Evolutionary conservation across 176 grass and related monocot species (phyloP).

Genomic region (Chloris gayana): DNA sequence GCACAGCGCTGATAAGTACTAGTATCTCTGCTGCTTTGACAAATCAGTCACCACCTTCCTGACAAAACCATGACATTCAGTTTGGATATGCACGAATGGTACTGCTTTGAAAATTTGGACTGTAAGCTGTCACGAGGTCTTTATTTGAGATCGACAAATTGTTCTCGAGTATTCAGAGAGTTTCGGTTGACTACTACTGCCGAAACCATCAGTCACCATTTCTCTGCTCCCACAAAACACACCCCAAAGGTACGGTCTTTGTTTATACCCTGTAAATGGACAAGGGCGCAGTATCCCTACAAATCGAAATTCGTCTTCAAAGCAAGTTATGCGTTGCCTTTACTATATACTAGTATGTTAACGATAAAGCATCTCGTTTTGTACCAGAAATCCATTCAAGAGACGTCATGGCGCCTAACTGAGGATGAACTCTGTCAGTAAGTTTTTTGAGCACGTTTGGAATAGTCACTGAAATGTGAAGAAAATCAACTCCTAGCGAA

Average conservation of each 20-base stretch:
- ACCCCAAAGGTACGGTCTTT: background rate
- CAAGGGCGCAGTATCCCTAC: too few relatives aligned
- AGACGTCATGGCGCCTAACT: too few relatives aligned
- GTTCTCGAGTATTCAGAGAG: background rate
- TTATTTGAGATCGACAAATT: background rate
- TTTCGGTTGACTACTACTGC: background rate
- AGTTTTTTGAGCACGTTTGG: background rate
- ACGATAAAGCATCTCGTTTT: background rate
- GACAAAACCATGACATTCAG: background rate
- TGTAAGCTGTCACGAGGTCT: background rate
- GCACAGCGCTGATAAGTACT: background rate
- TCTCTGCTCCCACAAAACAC: background rate
- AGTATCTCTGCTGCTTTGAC: background rate
- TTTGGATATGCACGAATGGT: background rate
- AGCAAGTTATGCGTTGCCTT: background rate
- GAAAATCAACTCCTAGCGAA: background rate
- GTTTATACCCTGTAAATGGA: background rate
- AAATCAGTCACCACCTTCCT: background rate
- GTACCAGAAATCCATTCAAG: background rate
- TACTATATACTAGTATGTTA: background rate
- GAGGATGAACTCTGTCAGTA: background rate
- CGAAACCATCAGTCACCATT: background rate
- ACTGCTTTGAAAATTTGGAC: background rate
- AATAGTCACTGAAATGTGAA: background rate
- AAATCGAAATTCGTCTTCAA: background rate